Evolutionary conservation across 2,329 filamentous ascomycete genomes (phyloP), one percentile per base, ranked within the genome.

Genomic region (Penicillium digitatum): DNA sequence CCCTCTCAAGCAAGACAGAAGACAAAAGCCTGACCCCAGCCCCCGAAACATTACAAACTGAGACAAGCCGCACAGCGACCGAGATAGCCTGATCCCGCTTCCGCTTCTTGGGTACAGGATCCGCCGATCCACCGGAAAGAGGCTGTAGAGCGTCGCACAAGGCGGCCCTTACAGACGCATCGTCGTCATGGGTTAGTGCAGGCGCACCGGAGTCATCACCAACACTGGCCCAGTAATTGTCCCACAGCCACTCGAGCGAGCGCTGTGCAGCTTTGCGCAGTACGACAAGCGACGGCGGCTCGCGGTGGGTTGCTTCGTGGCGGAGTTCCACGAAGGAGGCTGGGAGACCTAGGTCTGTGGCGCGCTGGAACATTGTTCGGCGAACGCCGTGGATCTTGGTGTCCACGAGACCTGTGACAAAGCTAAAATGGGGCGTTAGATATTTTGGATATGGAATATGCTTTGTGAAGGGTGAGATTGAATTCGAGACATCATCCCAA

Each of bases 281-380:
- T 59, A 90, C 85, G 11, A 82, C 79, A 50, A 96, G 77, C 1
- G 87, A 86, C 0, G 92, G 92, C 54, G 96, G 77, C 69, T 91
- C 88, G 72, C 95, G 89, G 71, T 97, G 92, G 38, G 91, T 95
- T 40, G 89, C 89, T 74, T 95, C 89, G 71, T 96, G 92, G 43
- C 92, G 84, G 55, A 95, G 79, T 77, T 95, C 91, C 51, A 96
- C 90, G 72, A 96, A 95, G 0, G 87, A 87, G 0, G 87, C 84
- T 0, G 76, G 76, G 3, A 78, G 61, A 1, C 74, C 74, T 3
- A 77, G 61, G 38, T 74, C 69, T 49, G 70, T 61, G 5, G 76
- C 76, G 20, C 73, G 69, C 48, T 75, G 72, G 58, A 76, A 78
- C 76, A 78, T 78, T 47, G 74, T 76, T 52, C 68, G 71, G 24